phyloP scores from a whole-genome alignment of 345 rosid species.

The Camelina neglecta region DNA sequence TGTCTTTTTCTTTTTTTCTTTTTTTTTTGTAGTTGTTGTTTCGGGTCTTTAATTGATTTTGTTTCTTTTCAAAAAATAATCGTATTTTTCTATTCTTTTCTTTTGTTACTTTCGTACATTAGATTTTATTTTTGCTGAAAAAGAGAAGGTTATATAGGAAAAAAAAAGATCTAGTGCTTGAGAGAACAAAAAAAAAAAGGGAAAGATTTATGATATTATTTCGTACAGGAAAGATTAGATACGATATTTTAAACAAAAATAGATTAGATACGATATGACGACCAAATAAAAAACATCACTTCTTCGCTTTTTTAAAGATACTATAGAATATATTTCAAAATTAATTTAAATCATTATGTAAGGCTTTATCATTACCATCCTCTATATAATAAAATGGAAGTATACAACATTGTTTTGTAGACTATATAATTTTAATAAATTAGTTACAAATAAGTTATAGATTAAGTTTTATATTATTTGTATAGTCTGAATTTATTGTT shows the following conservation, averaged over 20 bases:
- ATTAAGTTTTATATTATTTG: no score
- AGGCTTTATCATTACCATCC: background rate
- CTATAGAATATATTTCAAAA: no score
- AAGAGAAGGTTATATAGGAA: background rate
- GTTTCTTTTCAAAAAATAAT: background rate
- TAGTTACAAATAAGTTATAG: no score
- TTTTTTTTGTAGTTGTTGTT: no score
- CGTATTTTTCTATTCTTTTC: background rate
- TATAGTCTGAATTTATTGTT: no score
- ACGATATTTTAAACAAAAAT: background rate
- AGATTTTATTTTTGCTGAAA: background rate
- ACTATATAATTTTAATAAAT: no score
- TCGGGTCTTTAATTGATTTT: background rate
- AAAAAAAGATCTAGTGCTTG: background rate
- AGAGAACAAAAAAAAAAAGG: background rate
- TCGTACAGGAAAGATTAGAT: background rate
- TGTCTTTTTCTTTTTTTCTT: slow-evolving; percentile 29
- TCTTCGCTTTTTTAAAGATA: background rate
- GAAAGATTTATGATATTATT: background rate
- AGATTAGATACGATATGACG: background rate
- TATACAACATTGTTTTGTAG: no score
- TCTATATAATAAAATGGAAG: no score
- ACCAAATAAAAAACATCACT: background rate
- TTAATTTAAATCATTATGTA: background rate
- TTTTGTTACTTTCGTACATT: slow-evolving; percentile 6